Percentiles rank a stretch among this genome's conserved stretches.
phyloP scores from a whole-genome alignment of 768 basidiomycete genomes.

The Mycena galericulata region DNA sequence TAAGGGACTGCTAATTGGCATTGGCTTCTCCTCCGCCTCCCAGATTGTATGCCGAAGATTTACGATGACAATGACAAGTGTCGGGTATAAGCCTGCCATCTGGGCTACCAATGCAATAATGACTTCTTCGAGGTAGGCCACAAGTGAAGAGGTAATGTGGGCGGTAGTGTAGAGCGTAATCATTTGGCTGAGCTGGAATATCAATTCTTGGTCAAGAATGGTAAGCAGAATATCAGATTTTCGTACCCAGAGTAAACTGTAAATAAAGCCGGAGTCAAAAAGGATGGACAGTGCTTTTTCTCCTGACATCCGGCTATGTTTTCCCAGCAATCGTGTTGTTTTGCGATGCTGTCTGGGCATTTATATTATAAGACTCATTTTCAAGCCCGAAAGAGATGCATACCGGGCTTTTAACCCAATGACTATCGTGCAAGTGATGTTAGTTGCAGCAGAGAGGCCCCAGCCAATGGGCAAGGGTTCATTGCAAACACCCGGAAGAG shows the following conservation, averaged over 20 bases:
- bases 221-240: slow-evolving; percentile 8
- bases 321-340: slow-evolving; percentile 10
- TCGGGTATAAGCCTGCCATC: slow-evolving; percentile 17
- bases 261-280: no score
- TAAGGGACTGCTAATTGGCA: slow-evolving; percentile 15
- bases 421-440: slow-evolving; percentile 20
- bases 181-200: slow-evolving; percentile 22
- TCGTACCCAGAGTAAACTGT: no score
- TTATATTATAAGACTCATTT: slow-evolving; percentile 3
- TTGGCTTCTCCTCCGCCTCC: slow-evolving; percentile 15
- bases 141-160: slow-evolving; percentile 19
- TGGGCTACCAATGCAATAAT: slow-evolving; percentile 18
- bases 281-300: slow-evolving; percentile 20
- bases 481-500: slow-evolving; percentile 9
- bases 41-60: slow-evolving; percentile 22
- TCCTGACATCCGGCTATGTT: slow-evolving; percentile 16
- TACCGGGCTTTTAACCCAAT: slow-evolving; percentile 24
- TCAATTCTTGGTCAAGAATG: slow-evolving; percentile 19
- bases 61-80: slow-evolving; percentile 17
- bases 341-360: slow-evolving; percentile 18
- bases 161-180: slow-evolving; percentile 15
- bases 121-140: slow-evolving; percentile 18
- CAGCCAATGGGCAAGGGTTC: slow-evolving; percentile 5
- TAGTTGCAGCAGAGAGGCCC: slow-evolving; percentile 18
- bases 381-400: slow-evolving; percentile 22